Conservation (phyloP, 2,329 filamentous ascomycete genomes). For the Cordyceps fumosorosea region DNA sequence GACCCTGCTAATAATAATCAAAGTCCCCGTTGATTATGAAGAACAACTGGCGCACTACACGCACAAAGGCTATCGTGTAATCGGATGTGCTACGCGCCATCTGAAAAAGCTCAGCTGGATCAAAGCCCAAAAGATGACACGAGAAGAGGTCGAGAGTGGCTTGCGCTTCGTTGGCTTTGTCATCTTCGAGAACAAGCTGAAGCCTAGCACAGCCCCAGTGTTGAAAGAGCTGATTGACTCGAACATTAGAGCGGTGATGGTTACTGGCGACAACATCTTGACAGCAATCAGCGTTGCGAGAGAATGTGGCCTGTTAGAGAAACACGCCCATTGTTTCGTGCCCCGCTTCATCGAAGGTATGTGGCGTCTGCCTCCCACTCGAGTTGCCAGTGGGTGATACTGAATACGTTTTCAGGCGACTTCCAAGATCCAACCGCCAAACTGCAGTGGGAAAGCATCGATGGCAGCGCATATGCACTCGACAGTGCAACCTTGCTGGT, state of each 20-base stretch:
- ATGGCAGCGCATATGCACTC: constrained; percentile 70
- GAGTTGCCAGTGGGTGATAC: background rate
- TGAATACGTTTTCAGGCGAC: constrained; percentile 40
- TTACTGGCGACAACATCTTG: constrained; percentile 94
- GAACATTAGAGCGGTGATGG: constrained; percentile 88
- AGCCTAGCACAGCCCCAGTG: constrained; percentile 74
- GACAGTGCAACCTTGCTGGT: constrained; percentile 72
- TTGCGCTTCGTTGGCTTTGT: constrained; percentile 94
- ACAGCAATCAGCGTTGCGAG: constrained; percentile 93
- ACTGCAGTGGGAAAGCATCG: constrained; percentile 90
- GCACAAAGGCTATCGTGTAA: constrained; percentile 91
- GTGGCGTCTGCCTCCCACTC: constrained; percentile 4
- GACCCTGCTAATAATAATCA: constrained; percentile 13
- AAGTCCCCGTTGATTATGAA: constrained; percentile 81
- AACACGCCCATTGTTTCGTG: constrained; percentile 81
- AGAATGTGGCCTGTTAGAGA: constrained; percentile 78
- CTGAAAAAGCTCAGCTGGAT: constrained; percentile 86
- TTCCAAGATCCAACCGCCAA: constrained; percentile 65
- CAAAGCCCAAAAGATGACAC: constrained; percentile 88
- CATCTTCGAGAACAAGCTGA: constrained; percentile 97
- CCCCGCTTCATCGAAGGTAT: constrained; percentile 75
- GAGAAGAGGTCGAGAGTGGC: constrained; percentile 73
- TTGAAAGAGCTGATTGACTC: constrained; percentile 76
- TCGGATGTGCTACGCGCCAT: constrained; percentile 87
- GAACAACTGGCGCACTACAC: constrained; percentile 87